phyloP scores from a whole-genome alignment of 1,284 basidiomycete species.

The Moesziomyces antarcticus region DNA sequence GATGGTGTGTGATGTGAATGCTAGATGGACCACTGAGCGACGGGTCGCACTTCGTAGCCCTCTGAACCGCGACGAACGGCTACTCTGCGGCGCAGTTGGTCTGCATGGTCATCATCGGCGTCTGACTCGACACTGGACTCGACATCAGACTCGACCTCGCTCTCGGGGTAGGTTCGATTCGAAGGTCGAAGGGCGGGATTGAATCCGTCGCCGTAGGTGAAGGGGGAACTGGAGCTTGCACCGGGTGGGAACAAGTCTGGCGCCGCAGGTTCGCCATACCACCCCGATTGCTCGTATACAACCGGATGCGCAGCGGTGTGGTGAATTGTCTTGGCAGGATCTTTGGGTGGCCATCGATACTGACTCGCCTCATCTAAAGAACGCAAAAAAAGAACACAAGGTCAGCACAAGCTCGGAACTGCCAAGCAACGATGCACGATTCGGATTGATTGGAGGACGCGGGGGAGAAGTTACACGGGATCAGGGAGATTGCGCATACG shows the following conservation, averaged over 20 bases:
- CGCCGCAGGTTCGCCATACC: neutral
- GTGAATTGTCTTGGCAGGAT: constrained; percentile 59
- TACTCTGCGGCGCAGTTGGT: constrained; percentile 2
- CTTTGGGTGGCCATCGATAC: constrained; percentile 72
- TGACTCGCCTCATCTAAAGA: constrained; percentile 68
- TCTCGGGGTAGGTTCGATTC: constrained; percentile 1
- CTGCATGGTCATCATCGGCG: neutral
- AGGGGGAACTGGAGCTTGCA: constrained; percentile 74
- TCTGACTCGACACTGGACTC: neutral
- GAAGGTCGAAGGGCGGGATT: constrained; percentile 40
- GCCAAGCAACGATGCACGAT: too few species aligned
- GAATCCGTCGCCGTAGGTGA: constrained; percentile 80
- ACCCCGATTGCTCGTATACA: too few species aligned
- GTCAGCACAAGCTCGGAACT: too few species aligned
- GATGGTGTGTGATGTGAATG: neutral
- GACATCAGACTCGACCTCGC: constrained; percentile 5
- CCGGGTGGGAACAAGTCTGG: constrained; percentile 14
- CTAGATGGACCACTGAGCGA: constrained; percentile 16
- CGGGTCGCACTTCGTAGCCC: constrained; percentile 46
- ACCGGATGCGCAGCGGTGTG: neutral
- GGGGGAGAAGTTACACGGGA: too few species aligned
- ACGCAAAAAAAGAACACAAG: too few species aligned
- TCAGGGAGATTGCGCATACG: neutral
- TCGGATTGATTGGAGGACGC: too few species aligned
- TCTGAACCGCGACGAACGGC: constrained; percentile 36